Percentiles rank a stretch among this genome's conserved stretches.
Conservation (phyloP, 192 early-diverging fungal genomes). For the Coemansia umbellata region DNA sequence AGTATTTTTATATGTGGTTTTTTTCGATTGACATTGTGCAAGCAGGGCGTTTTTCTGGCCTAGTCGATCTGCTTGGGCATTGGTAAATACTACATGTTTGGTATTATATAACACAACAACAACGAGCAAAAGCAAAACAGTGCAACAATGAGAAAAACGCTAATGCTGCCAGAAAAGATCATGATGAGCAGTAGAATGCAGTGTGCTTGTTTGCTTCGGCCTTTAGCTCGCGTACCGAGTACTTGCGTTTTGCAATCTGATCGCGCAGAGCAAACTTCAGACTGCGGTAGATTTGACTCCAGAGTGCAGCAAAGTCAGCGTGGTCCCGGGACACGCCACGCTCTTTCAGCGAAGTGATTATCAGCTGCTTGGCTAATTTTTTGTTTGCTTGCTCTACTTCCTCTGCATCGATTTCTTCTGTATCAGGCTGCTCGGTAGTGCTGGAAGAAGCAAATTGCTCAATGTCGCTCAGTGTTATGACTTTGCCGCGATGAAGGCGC, state of each 20-base stretch:
- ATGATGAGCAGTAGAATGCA: conserved; percentile 28
- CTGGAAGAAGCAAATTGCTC: conserved; percentile 17
- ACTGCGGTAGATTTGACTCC: conserved; percentile 51
- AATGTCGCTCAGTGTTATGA: conserved; percentile 43
- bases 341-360: conserved; percentile 43
- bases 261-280: conserved; percentile 47
- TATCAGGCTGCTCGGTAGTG: neutral
- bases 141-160: too few relatives aligned
- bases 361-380: conserved; percentile 44
- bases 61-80: too few relatives aligned
- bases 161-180: too few relatives aligned
- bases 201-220: conserved; percentile 42
- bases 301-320: conserved; percentile 43
- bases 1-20: neutral
- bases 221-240: conserved; percentile 26
- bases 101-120: too few relatives aligned
- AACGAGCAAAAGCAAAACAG: too few relatives aligned
- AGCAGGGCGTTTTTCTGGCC: too few relatives aligned
- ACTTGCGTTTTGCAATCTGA: conserved; percentile 15
- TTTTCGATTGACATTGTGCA: too few relatives aligned
- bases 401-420: neutral
- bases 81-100: too few relatives aligned
- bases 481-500: conserved; percentile 8
- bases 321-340: conserved; percentile 37
- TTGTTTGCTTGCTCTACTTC: conserved; percentile 20